Base-by-base conservation (phyloP, 371 early-diverging fungal genomes). In the Mortierella sp. region DNA sequence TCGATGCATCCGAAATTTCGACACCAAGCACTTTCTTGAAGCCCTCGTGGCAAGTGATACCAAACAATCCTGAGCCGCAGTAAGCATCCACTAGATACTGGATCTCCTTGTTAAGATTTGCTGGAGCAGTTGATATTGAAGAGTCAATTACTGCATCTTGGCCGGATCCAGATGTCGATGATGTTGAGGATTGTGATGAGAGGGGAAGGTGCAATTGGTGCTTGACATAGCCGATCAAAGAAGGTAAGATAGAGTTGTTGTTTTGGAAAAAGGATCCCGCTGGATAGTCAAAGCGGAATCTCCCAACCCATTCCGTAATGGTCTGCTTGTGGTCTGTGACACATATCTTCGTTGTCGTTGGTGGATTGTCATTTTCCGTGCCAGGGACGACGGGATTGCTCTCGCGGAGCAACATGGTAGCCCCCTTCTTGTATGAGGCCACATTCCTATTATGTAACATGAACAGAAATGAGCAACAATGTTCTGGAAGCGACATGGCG, bases 41-140 rank as follows among this genome's bases (percentile, higher is more conserved):
- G 18, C 79, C 82, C 19, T 70, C 58, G 24, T 82, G 80, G 64
- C 85, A 87, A 3, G 86, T 79, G 27, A 91, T 80, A 3, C 84
- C 89, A 81, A 91, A 91, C 26, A 91, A 65, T 6, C 91, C 91
- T 0, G 90, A 84, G 7, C 91, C 91, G 64, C 91, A 91, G 72
- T 90, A 91, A 0, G 87, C 86, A 59, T 91, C 91, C 26, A 90
- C 82, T 23, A 90, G 80, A 45, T 82, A 82, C 23, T 62, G 70
- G 52, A 86, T 71, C 27, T 63, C 81, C 19, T 74, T 54, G 54
- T 65, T 45, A 51, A 61, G 43, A 50, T 18, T 21, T 10, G 46
- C 48, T 2, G 67, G 68, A 39, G 72, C 71, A 19, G 46, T 27
- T 16, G 55, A 19, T 4, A 27, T 14, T 5, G 52, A 50, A 12